phyloP scores from a whole-genome alignment of 2,329 filamentous ascomycete species.

The Ceratocystiopsis minuta region DNA sequence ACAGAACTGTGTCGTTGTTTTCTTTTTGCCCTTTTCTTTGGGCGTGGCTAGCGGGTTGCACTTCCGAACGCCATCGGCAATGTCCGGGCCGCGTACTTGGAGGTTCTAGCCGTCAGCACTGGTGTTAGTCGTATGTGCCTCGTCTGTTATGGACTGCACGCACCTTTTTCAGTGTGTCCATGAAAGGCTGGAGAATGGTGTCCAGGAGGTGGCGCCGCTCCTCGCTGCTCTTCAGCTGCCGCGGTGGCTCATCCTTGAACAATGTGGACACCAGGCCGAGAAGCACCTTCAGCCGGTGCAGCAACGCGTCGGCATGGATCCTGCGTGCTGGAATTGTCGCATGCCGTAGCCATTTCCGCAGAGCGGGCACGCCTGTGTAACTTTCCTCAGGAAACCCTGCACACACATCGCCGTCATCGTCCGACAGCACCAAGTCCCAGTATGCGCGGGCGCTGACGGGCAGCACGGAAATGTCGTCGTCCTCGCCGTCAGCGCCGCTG shows the following conservation, averaged over 20 bases:
- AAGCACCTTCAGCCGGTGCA: slow-evolving; percentile 2
- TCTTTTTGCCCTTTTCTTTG: background rate
- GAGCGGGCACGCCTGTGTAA: slow-evolving; percentile 4
- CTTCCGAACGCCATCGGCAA: background rate
- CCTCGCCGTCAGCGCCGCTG: background rate
- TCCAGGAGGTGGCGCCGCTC: too few species aligned
- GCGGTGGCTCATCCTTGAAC: too few species aligned
- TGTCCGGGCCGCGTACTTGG: background rate
- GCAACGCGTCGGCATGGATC: background rate
- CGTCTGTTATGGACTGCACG: background rate
- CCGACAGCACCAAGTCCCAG: background rate
- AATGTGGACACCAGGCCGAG: background rate
- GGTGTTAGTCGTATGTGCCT: too few species aligned
- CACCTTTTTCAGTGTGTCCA: background rate
- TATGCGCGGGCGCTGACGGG: slow-evolving; percentile 3
- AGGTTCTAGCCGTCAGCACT: too few species aligned
- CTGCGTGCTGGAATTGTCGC: slow-evolving; percentile 2
- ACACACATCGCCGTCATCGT: background rate
- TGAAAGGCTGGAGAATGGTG: background rate
- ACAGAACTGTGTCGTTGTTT: background rate
- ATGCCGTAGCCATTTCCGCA: slow-evolving; percentile 3
- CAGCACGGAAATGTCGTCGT: background rate
- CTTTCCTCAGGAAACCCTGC: background rate
- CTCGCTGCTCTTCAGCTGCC: too few species aligned
- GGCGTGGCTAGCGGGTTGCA: slow-evolving; percentile 3